Percentiles rank a stretch among this genome's conserved stretches.
phyloP scores from a whole-genome alignment of 1,284 basidiomycete genomes.

The Amylostereum areolatum region DNA sequence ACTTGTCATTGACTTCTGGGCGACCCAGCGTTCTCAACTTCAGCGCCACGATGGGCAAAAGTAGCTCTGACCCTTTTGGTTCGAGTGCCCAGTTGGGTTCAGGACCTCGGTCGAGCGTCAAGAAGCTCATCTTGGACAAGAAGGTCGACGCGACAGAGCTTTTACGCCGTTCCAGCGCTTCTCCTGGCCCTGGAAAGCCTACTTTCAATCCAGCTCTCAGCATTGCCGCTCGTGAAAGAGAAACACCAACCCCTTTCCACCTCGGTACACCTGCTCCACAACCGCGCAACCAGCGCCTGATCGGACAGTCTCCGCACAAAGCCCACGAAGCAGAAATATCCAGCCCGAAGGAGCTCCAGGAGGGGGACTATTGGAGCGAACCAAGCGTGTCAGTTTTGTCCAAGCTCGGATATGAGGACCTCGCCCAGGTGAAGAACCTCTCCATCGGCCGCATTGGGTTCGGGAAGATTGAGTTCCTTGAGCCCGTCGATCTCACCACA shows the following conservation, averaged over 20 bases:
- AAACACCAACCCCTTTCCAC: slow-evolving; percentile 31
- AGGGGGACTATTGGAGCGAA: slow-evolving; percentile 87
- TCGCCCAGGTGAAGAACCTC: slow-evolving; percentile 69
- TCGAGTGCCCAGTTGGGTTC: slow-evolving; percentile 69
- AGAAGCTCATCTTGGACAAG: slow-evolving; percentile 89
- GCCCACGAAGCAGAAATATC: slow-evolving; percentile 12
- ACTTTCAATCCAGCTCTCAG: slow-evolving; percentile 70
- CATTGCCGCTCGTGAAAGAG: slow-evolving; percentile 67
- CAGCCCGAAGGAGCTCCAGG: slow-evolving; percentile 41
- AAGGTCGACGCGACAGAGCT: slow-evolving; percentile 68
- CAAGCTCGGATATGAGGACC: slow-evolving; percentile 63
- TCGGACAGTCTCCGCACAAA: slow-evolving; percentile 28
- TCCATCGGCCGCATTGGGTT: slow-evolving; percentile 88
- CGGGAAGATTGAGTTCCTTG: slow-evolving; percentile 86
- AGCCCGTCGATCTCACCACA: slow-evolving; percentile 89
- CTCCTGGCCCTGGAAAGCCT: slow-evolving; percentile 44
- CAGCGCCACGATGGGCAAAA: slow-evolving; percentile 37
- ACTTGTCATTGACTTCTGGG: slow-evolving; percentile 43
- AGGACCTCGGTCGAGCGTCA: slow-evolving; percentile 79
- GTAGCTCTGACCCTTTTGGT: slow-evolving; percentile 49
- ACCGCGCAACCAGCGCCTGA: slow-evolving; percentile 40
- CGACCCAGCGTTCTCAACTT: slow-evolving; percentile 47
- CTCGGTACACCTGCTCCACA: slow-evolving; percentile 32
- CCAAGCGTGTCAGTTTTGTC: slow-evolving; percentile 72
- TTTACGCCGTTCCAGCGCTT: slow-evolving; percentile 50